Base-by-base conservation (phyloP, 2,329 filamentous ascomycete genomes). In the Cladorrhinum sp. region DNA sequence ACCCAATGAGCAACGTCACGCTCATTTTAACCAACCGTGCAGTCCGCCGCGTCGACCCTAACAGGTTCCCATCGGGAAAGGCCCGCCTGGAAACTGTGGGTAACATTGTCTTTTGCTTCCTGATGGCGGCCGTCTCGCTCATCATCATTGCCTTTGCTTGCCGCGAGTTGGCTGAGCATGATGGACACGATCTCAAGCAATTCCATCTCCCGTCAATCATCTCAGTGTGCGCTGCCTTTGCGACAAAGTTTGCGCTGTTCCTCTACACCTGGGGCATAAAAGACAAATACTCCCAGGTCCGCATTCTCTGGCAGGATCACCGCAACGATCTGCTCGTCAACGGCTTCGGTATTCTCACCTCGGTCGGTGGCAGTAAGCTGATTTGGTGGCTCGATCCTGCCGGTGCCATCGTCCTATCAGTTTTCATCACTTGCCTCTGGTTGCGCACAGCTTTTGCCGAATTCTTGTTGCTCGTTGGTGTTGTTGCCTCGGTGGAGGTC, bases 301-400 rank as follows among this genome's bases (percentile, higher is more conserved):
- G 90, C 60, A 97, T 97, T 72, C 79, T 98, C 13, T 97, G 92
- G 93, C 91, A 96, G 74, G 93, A 98, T 71, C 95, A 99, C 77
- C 88, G 95, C 63, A 99, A 99, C 72, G 95, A 99, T 72, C 81
- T 99, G n/a, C 81, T 96, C 69, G 92, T 99, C 82, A 99, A 98
- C 74, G 92, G 92, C 57, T 92, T 96, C 67, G 92, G 90, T 84
- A 87, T 98, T 65, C 76, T 97, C 58, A 97, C 93, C 1, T 93
- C 90, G 2, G 88, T 97, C n/a, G 91, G 92, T 58, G 95, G 95
- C 32, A 86, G 87, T 65, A 96, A 96, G 79, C 80, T 98, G 22
- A 79, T 81, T 62, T 97, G 93, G 93, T 98, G 92, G 91, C 87
- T 99, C 65, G 95, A 99, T 76, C 92, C 95, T 0, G 86, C 90